A percentile compares a stretch with the other conserved stretches of the same genome.
Evolutionary conservation across 371 early-diverging fungal genomes (phyloP).

Genomic region (Apophysomyces sp.): DNA sequence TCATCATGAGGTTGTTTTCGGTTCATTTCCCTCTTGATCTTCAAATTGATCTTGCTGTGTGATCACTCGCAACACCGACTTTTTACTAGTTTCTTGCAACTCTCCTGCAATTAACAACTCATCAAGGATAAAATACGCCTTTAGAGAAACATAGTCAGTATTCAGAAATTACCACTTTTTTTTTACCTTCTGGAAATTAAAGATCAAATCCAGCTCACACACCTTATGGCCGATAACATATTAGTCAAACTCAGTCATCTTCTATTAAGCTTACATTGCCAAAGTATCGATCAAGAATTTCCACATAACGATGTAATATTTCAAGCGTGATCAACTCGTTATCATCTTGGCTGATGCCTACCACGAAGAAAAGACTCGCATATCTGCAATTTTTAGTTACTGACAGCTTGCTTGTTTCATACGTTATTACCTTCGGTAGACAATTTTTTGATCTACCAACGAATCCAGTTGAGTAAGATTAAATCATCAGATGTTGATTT

Average conservation of each 20-base stretch:
- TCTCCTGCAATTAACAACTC: slow-evolving; percentile 85
- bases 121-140: slow-evolving; percentile 86
- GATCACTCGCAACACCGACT: slow-evolving; percentile 71
- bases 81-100: slow-evolving; percentile 82
- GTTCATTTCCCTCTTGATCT: slow-evolving; percentile 68
- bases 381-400: slow-evolving; percentile 63
- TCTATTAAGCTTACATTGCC: slow-evolving; percentile 72
- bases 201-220: slow-evolving; percentile 88
- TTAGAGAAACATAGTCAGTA: slow-evolving; percentile 76
- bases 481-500: not conserved
- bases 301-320: slow-evolving; percentile 96
- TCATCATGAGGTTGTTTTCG: slow-evolving; percentile 26
- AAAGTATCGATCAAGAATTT: slow-evolving; percentile 95
- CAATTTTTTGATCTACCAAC: slow-evolving; percentile 79
- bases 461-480: not conserved
- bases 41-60: slow-evolving; percentile 78
- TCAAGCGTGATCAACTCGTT: slow-evolving; percentile 95
- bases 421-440: slow-evolving; percentile 65
- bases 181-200: slow-evolving; percentile 82
- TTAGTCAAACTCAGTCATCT: not conserved
- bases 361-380: slow-evolving; percentile 93
- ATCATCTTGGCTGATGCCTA: slow-evolving; percentile 88
- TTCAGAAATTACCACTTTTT: slow-evolving; percentile 75
- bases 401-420: not conserved
- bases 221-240: slow-evolving; percentile 47